Conservation (phyloP, 148 eudicot species). For the Chenopodium quinoa region DNA sequence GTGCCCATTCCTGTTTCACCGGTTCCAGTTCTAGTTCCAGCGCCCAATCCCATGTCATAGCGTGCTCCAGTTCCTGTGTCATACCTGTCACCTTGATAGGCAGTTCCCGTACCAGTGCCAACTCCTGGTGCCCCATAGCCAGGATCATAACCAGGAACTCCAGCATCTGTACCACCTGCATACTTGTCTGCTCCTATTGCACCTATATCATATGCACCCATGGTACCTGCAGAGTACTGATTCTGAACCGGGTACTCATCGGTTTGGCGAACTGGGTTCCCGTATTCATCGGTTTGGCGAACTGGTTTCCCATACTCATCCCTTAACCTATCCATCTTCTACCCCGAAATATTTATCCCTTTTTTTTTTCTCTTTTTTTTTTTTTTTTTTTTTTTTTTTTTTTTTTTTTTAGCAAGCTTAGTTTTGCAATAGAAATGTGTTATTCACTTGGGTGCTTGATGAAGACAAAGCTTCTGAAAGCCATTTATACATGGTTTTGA, state of each 20-base stretch:
- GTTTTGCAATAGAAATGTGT: neutral
- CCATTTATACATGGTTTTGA: neutral
- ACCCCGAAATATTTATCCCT: neutral
- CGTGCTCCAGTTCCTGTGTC: neutral
- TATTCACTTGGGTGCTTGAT: neutral
- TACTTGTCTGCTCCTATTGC: conserved; percentile 17
- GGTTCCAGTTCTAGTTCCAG: conserved; percentile 2
- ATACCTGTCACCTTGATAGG: too few species aligned
- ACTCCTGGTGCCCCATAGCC: neutral
- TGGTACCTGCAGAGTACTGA: conserved; percentile 26
- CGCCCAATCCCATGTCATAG: neutral
- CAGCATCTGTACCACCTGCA: conserved; percentile 6
- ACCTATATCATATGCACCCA: conserved; percentile 40
- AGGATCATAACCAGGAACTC: conserved; percentile 21
- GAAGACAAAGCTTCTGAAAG: neutral
- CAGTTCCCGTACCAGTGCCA: neutral
- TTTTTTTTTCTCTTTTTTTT: too few species aligned
- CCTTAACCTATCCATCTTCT: conserved; percentile 29
- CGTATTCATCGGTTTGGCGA: conserved; percentile 35
- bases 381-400: neutral
- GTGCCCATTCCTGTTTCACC: too few species aligned
- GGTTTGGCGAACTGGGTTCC: conserved; percentile 34
- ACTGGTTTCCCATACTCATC: conserved; percentile 39
- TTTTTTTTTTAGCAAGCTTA: neutral
- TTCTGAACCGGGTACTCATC: conserved; percentile 34